Evolutionary conservation across 805 yeast genomes (phyloP).

Genomic region (Cyberlindnera galapagoensis): DNA sequence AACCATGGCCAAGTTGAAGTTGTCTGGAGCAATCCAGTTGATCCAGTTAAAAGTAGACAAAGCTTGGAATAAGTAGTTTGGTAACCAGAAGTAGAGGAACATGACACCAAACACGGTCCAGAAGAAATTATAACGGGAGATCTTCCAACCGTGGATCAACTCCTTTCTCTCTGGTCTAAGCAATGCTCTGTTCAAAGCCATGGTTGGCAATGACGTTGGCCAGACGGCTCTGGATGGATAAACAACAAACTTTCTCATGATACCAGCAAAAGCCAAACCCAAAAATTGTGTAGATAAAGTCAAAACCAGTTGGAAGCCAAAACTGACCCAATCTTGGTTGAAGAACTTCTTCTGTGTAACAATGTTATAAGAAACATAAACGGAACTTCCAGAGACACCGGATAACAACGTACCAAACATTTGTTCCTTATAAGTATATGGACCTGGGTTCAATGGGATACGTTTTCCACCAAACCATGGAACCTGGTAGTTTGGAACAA

Average conservation of each 20-base stretch:
- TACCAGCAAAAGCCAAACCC: conserved; percentile 64
- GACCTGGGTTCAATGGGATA: conserved; percentile 52
- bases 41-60: conserved; percentile 46
- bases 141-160: conserved; percentile 28
- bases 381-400: conserved; percentile 24
- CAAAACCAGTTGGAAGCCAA: conserved; percentile 49
- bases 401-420: conserved; percentile 49
- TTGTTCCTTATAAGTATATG: conserved; percentile 60
- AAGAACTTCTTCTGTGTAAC: conserved; percentile 28
- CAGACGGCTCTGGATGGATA: conserved; percentile 47
- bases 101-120: conserved; percentile 27
- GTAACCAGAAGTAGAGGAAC: conserved; percentile 40
- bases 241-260: conserved; percentile 50
- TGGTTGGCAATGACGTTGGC: conserved; percentile 46
- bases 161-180: conserved; percentile 30
- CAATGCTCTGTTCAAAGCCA: conserved; percentile 46
- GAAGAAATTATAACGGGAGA: conserved; percentile 30
- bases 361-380: conserved; percentile 34
- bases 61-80: conserved; percentile 35
- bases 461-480: conserved; percentile 32
- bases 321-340: conserved; percentile 25
- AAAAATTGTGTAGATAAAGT: conserved; percentile 51
- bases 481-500: conserved; percentile 42
- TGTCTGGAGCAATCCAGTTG: conserved; percentile 50
- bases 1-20: conserved; percentile 39